A percentile compares a stretch with the other conserved stretches of the same genome.
These are phyloP conservation scores for Wakefieldia striispora DNA, from an alignment of 768 basidiomycete genomes.

Conservation along the genomic window DNA sequence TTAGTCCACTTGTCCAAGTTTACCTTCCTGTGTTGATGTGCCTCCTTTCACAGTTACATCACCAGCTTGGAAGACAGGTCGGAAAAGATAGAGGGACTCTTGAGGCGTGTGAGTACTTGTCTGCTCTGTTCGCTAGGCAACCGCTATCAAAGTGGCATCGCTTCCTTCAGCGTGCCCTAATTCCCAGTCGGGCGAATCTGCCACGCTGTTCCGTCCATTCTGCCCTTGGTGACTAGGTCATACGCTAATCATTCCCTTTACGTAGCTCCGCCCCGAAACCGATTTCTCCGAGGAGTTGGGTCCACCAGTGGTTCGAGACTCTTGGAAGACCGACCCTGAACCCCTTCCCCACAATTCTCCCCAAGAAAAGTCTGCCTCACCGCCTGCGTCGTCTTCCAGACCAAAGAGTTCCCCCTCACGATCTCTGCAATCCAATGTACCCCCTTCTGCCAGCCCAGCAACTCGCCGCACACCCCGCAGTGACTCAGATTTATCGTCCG, in stretches of 20 bases:
- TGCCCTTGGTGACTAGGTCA: neutral
- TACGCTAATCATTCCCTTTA: slow-evolving; percentile 11
- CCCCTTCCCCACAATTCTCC: slow-evolving; percentile 4
- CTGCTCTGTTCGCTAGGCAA: neutral
- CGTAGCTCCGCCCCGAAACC: slow-evolving; percentile 57
- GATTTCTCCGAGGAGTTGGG: slow-evolving; percentile 66
- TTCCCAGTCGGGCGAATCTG: neutral
- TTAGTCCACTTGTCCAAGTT: slow-evolving; percentile 32
- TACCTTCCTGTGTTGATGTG: neutral
- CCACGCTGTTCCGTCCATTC: neutral
- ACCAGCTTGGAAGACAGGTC: slow-evolving; percentile 57
- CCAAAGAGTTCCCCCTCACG: slow-evolving; percentile 11
- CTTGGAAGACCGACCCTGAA: slow-evolving; percentile 49
- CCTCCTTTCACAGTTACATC: slow-evolving; percentile 43
- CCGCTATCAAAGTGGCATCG: neutral
- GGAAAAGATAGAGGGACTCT: slow-evolving; percentile 52
- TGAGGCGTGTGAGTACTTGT: slow-evolving; percentile 44
- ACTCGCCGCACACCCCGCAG: slow-evolving; percentile 19
- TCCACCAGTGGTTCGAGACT: slow-evolving; percentile 57
- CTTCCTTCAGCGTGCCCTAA: neutral
- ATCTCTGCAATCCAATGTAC: slow-evolving; percentile 5
- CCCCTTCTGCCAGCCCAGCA: slow-evolving; percentile 7
- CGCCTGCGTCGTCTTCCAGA: slow-evolving; percentile 15
- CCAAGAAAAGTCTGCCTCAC: slow-evolving; percentile 24
- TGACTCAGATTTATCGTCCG: slow-evolving; percentile 29